Evolutionary conservation across 1,284 basidiomycete species (phyloP).

Genomic region (Acaromyces ingoldii): DNA sequence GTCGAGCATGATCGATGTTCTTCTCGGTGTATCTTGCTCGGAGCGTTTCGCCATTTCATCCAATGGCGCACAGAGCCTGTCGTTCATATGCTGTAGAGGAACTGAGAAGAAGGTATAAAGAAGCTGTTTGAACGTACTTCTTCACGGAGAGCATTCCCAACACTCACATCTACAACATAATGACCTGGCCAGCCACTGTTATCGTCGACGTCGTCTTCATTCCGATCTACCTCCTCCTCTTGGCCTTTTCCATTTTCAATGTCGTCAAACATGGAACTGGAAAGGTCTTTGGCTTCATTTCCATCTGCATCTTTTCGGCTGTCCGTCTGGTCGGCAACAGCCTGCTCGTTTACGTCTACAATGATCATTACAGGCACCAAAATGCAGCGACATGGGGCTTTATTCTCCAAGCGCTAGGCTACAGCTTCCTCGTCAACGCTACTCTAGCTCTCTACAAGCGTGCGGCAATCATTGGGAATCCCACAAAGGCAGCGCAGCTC

Average conservation of each 20-base stretch:
- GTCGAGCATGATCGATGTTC: no score
- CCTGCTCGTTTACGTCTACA: conserved; percentile 8
- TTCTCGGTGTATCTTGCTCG: no score
- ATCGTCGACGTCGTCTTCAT: conserved; percentile 22
- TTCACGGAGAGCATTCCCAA: no score
- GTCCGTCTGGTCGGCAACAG: conserved; percentile 10
- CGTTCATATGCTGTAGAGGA: no score
- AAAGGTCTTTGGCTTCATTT: conserved; percentile 13
- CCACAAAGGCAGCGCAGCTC: not conserved
- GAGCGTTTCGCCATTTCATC: no score
- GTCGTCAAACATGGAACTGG: conserved; percentile 13
- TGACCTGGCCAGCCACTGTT: conserved; percentile 16
- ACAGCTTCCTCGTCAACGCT: conserved; percentile 11
- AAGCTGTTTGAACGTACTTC: no score
- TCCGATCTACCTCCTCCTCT: conserved; percentile 17
- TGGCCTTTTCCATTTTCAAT: conserved; percentile 9
- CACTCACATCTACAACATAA: no score
- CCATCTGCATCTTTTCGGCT: conserved; percentile 14
- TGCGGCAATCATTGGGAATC: no score
- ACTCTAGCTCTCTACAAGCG: conserved; percentile 8
- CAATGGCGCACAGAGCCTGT: no score
- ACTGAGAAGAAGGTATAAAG: no score
- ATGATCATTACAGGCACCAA: conserved; percentile 8
- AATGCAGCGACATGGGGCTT: conserved; percentile 6
- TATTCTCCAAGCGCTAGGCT: conserved; percentile 12